Base-by-base conservation (phyloP, 768 basidiomycete species). In the Lyophyllum shimeji region DNA sequence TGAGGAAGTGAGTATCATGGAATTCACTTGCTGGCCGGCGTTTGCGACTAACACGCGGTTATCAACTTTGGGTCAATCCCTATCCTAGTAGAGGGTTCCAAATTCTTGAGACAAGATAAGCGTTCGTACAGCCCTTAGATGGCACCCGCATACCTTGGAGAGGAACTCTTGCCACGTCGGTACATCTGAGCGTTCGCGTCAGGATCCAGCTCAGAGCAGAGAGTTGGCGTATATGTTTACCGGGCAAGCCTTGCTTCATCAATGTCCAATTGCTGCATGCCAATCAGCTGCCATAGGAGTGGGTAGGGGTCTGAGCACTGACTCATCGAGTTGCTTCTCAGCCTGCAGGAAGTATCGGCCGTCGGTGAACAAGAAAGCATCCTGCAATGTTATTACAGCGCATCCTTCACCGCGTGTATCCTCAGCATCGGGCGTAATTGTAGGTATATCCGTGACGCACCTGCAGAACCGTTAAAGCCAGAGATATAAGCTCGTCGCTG, bases 341-440 rank as follows among this genome's bases (percentile, higher is more conserved):
- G 97, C 97, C 72, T 99, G 96, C 29, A 98, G 74, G 66, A 90
- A 97, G 67, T 99, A 99, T 44, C 96, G 76, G 2, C 96, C 97
- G 74, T 99, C 96, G 2, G 96, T 98, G 74, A 96, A 98, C 47
- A 97, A 77, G 58, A 78, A 85, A 0, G 95, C 84, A 89, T 44
- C 92, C 90, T 87, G 60, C 20, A 18, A n/a, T 18, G 39, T 40
- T 40, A 29, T 29, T 9, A 29, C 29, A 9, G 29, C 29, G 29
- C 29, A 29, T 29, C 29, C 29, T 29, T 29, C 29, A 29, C 9
- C 29, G 29, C 9, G 29, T 29, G 9, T 9, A 4, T 29, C 9
- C 9, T 29, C 39, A 40, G n/a, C 39, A n/a, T 5, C 17, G 6
- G 39, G 2, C n/a, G 15, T 18, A 40, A 46, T 55, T 27, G 51